Conservation (phyloP, 495 filamentous ascomycete genomes). For the Aspergillus biplanus region DNA sequence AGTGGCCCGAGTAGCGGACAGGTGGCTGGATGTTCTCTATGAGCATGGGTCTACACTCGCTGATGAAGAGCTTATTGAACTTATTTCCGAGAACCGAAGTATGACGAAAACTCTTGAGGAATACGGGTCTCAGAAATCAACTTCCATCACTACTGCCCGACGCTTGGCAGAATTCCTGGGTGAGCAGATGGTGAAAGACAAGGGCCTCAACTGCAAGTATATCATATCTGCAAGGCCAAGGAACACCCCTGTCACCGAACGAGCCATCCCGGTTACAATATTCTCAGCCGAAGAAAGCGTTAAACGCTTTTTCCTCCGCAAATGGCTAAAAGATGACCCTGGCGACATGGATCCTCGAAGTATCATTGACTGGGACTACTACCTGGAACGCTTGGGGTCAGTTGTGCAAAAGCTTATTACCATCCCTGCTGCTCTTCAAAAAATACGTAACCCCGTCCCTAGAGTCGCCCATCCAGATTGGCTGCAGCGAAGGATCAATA, state of each 20-base stretch:
- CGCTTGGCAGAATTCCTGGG: constrained; percentile 94
- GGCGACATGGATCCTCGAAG: constrained; percentile 87
- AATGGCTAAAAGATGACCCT: constrained; percentile 95
- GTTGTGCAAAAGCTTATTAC: constrained; percentile 99
- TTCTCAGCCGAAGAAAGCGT: constrained; percentile 90
- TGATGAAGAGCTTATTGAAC: constrained; percentile 95
- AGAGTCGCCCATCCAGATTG: constrained; percentile 94
- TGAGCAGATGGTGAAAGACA: constrained; percentile 99
- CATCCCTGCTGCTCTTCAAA: constrained; percentile 94
- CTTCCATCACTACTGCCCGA: constrained; percentile 97
- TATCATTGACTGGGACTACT: constrained; percentile 96
- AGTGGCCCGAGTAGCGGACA: constrained; percentile 93
- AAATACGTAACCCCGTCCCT: constrained; percentile 91
- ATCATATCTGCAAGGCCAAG: constrained; percentile 90
- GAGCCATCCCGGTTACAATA: constrained; percentile 93
- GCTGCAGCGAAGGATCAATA: constrained; percentile 89
- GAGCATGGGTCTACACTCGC: constrained; percentile 83
- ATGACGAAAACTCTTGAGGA: constrained; percentile 97
- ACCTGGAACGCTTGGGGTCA: constrained; percentile 89
- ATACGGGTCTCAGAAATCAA: constrained; percentile 94
- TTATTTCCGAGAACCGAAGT: constrained; percentile 97
- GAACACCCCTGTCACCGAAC: constrained; percentile 89
- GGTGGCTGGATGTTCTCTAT: constrained; percentile 93
- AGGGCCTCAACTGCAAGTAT: constrained; percentile 98
- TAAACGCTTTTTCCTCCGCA: constrained; percentile 87